These are phyloP conservation scores for Wickerhamomyces pijperi DNA, from an alignment of 805 yeast species.

Conservation along the genomic window DNA sequence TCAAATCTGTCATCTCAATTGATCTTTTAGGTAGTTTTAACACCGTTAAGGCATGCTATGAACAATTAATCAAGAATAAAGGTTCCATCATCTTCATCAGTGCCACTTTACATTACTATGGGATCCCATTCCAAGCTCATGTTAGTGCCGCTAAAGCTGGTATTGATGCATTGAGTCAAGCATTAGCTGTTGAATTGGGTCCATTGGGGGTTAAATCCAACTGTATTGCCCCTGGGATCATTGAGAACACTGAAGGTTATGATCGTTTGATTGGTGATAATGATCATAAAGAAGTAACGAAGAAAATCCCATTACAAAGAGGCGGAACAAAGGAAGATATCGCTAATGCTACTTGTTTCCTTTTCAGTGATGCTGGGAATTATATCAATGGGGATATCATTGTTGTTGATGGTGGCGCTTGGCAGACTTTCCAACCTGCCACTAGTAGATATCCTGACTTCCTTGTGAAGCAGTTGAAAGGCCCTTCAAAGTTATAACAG, in stretches of 20 bases:
- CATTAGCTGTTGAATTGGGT: slow-evolving; percentile 84
- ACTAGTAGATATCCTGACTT: slow-evolving; percentile 33
- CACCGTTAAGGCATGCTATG: slow-evolving; percentile 74
- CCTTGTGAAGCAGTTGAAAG: slow-evolving; percentile 20
- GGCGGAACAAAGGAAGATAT: slow-evolving; percentile 67
- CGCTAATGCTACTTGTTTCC: slow-evolving; percentile 76
- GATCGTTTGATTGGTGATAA: slow-evolving; percentile 42
- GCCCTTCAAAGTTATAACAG: slow-evolving; percentile 28
- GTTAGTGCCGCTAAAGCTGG: slow-evolving; percentile 97
- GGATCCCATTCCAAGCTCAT: slow-evolving; percentile 81
- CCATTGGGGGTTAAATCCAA: slow-evolving; percentile 80
- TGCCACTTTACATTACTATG: slow-evolving; percentile 84
- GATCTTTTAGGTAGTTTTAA: slow-evolving; percentile 85
- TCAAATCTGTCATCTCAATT: slow-evolving; percentile 76
- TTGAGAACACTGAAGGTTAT: slow-evolving; percentile 80
- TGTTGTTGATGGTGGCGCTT: slow-evolving; percentile 84
- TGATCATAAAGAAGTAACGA: slow-evolving; percentile 27
- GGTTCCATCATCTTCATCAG: slow-evolving; percentile 74
- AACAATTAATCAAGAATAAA: slow-evolving; percentile 48
- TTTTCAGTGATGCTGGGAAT: slow-evolving; percentile 74
- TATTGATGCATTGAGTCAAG: slow-evolving; percentile 74
- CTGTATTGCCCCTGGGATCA: slow-evolving; percentile 87
- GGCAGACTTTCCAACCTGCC: slow-evolving; percentile 59
- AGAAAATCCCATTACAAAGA: slow-evolving; percentile 46
- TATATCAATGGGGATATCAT: slow-evolving; percentile 69